Percentiles rank a stretch among this genome's conserved stretches.
Evolutionary conservation across 169 alveolate species (phyloP).

Genomic region (Cryptosporidium bovis): DNA sequence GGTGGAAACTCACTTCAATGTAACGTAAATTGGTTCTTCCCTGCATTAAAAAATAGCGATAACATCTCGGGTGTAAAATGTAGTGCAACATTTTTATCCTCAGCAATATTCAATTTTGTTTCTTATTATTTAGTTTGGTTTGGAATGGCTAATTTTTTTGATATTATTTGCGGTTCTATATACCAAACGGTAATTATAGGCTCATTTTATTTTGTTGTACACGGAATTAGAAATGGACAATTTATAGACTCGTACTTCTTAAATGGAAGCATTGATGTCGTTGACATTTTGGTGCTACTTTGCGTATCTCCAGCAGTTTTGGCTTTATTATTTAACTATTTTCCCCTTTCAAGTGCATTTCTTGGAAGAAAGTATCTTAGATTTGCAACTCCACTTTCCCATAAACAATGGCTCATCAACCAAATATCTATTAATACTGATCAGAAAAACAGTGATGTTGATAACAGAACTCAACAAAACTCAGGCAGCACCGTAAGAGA

Average conservation of each 20-base stretch:
- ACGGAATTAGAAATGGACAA: constrained; percentile 36
- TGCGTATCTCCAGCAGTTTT: constrained; percentile 63
- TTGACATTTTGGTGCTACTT: constrained; percentile 31
- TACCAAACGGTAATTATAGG: constrained; percentile 46
- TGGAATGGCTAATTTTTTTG: constrained; percentile 53
- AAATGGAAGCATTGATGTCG: constrained; percentile 21
- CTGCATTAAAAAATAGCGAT: neutral
- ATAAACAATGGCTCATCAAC: constrained; percentile 63
- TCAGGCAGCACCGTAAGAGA: constrained; percentile 3
- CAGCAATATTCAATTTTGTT: constrained; percentile 9
- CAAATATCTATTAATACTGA: constrained; percentile 30
- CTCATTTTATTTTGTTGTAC: constrained; percentile 51
- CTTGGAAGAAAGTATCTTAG: constrained; percentile 69
- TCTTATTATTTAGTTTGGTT: constrained; percentile 42
- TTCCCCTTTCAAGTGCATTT: constrained; percentile 70
- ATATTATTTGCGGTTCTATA: constrained; percentile 54
- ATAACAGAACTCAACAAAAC: neutral
- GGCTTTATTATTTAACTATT: constrained; percentile 38
- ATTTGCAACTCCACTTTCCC: constrained; percentile 62
- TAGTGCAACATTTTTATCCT: constrained; percentile 20
- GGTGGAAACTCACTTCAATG: constrained; percentile 27
- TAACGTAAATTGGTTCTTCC: constrained; percentile 56
- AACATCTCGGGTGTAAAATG: constrained; percentile 4
- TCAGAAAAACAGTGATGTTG: constrained; percentile 25
- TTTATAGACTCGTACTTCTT: constrained; percentile 51